Evolutionary conservation across 2,329 filamentous ascomycete genomes (phyloP), one percentile per base, ranked within the genome.

Genomic region (Thelonectria rubi): DNA sequence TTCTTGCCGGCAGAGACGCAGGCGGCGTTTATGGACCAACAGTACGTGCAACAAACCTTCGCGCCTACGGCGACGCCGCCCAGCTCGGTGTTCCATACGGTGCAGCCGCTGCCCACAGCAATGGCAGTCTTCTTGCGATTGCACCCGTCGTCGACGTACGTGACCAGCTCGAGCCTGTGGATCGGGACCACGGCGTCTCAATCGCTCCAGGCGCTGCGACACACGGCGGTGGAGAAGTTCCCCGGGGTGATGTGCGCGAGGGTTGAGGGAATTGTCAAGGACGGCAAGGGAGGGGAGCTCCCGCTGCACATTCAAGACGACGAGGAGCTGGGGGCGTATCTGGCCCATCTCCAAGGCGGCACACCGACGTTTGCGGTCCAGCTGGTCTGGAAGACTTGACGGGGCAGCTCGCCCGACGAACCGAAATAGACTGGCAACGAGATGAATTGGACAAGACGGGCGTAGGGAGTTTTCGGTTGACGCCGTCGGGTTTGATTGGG

Each of bases 81-180:
- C 15, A 63, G 64, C 40, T 54, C 71, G 15, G 68, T 70, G 18
- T 74, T 69, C 58, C 72, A 69, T 39, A 63, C 65, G 46, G 60
- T 67, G 8, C 58, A 62, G 8, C 56, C 72, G 2, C 47, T 70
- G 12, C 55, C 71, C 11, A 53, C 69, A 11, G 66, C 71, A 0
- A 83, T 88, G 43, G 83, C 88, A 2, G 83, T 91, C 12, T 93
- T 88, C 76, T 84, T 94, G 66, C 87, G 89, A n/a, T 81, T 92
- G 5, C 85, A 91, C 66, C 84, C 86, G 0, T 81, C 83, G n/a
- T 91, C 89, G 3, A 82, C 81, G 12, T 79, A 89, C 34, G 77
- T 81, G 6, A 73, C 79, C 62, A 81, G 72, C 60, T 75, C 73
- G 67, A 83, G 80, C 68, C 79, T 90, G 40, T 94, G 91, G 90